Conservation (phyloP, 176 grass and related monocot species). For the Stipa capillata region DNA sequence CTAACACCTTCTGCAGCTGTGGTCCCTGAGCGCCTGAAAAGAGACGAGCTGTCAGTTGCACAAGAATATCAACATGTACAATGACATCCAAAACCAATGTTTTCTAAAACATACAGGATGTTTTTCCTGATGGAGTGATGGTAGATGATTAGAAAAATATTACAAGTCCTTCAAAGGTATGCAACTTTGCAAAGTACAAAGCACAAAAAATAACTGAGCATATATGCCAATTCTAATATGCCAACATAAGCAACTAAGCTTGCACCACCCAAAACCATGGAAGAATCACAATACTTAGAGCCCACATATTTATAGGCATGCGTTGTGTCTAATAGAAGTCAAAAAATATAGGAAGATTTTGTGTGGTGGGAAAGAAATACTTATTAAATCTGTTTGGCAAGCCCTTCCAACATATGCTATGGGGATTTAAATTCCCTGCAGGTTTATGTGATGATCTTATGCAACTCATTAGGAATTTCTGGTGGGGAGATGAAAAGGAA, state of each 20-base stretch:
- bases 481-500: too few relatives aligned
- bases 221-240: neutral
- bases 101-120: neutral
- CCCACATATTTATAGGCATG: too few relatives aligned
- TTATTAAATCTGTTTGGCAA: too few relatives aligned
- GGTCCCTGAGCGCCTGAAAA: constrained; percentile 75
- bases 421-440: too few relatives aligned
- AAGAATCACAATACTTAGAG: neutral
- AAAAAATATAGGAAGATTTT: neutral
- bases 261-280: neutral
- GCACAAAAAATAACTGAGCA: neutral
- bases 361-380: neutral
- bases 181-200: neutral
- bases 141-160: neutral
- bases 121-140: neutral
- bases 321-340: neutral
- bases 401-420: too few relatives aligned
- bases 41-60: constrained; percentile 1
- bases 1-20: constrained; percentile 80
- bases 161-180: neutral
- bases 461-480: too few relatives aligned
- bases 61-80: neutral
- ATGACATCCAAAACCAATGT: neutral
- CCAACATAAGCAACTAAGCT: neutral
- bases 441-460: too few relatives aligned